A percentile compares a stretch with the other conserved stretches of the same genome.
phyloP scores from a whole-genome alignment of 495 filamentous ascomycete species.

The Astrocystis sublimbata region DNA sequence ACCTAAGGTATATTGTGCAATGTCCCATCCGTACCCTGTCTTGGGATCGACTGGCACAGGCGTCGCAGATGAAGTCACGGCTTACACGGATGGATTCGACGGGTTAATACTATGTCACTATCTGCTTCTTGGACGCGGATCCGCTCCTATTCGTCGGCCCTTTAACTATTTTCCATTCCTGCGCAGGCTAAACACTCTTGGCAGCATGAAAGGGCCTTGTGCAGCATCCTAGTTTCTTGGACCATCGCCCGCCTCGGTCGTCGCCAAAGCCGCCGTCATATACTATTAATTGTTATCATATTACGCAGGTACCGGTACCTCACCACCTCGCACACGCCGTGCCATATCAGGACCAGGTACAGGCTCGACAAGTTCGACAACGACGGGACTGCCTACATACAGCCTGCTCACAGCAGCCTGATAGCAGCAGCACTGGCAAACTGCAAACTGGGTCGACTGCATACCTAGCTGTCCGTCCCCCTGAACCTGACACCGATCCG shows the following conservation, averaged over 20 bases:
- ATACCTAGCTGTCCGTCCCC: background rate
- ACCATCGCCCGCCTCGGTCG: background rate
- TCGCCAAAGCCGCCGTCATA: conserved; percentile 4
- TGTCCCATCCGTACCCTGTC: background rate
- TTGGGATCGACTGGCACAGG: background rate
- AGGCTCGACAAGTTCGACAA: no score
- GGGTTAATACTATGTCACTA: conserved; percentile 1
- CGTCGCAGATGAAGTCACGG: background rate
- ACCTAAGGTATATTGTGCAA: no score
- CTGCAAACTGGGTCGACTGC: background rate
- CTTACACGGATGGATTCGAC: conserved; percentile 1
- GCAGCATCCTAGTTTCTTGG: background rate
- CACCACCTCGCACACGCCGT: no score
- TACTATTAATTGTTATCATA: conserved; percentile 3
- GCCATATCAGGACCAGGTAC: background rate
- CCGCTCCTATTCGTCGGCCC: background rate
- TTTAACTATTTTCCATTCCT: background rate
- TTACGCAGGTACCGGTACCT: background rate
- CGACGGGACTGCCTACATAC: background rate
- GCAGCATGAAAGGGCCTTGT: background rate
- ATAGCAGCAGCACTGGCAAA: background rate
- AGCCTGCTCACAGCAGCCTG: background rate
- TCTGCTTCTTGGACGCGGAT: background rate
- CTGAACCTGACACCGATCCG: conserved; percentile 6
- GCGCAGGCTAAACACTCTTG: conserved; percentile 15